A percentile compares a stretch with the other conserved stretches of the same genome.
phyloP scores from a whole-genome alignment of 805 yeast species.

The Yarrowia sp. region DNA sequence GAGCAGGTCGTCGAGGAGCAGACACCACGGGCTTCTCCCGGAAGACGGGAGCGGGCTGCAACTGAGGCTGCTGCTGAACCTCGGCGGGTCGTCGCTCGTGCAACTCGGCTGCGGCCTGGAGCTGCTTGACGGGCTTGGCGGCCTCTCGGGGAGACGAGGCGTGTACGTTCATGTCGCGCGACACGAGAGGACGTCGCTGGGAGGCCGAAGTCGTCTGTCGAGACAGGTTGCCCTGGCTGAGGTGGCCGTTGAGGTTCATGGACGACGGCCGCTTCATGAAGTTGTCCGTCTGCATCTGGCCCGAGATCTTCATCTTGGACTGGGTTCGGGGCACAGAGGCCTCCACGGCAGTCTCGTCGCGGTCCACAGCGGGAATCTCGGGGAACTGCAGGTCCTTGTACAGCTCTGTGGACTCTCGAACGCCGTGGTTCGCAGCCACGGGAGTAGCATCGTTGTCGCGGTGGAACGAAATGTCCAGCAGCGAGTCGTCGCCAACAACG shows the following conservation, averaged over 20 bases:
- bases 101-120: slow-evolving; percentile 3
- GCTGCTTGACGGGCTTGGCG: slow-evolving; percentile 6
- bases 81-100: background rate
- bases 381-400: slow-evolving; percentile 22
- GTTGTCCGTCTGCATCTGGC: slow-evolving; percentile 33
- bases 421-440: background rate
- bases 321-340: background rate
- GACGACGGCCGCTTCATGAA: slow-evolving; percentile 29
- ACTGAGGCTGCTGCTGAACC: background rate
- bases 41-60: slow-evolving; percentile 20
- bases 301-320: slow-evolving; percentile 31
- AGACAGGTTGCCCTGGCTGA: background rate
- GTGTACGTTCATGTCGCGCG: background rate
- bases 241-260: slow-evolving; percentile 26
- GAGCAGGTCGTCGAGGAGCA: slow-evolving; percentile 12
- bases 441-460: slow-evolving; percentile 1
- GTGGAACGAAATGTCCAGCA: slow-evolving; percentile 18
- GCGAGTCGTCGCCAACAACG: slow-evolving; percentile 8
- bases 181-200: slow-evolving; percentile 12
- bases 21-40: slow-evolving; percentile 8
- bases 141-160: background rate
- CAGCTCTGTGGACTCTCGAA: background rate
- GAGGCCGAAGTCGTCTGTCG: background rate
- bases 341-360: background rate
- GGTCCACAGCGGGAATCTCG: slow-evolving; percentile 12